phyloP scores from a whole-genome alignment of 306 rosid genomes.

The Mimosa bimucronata region DNA sequence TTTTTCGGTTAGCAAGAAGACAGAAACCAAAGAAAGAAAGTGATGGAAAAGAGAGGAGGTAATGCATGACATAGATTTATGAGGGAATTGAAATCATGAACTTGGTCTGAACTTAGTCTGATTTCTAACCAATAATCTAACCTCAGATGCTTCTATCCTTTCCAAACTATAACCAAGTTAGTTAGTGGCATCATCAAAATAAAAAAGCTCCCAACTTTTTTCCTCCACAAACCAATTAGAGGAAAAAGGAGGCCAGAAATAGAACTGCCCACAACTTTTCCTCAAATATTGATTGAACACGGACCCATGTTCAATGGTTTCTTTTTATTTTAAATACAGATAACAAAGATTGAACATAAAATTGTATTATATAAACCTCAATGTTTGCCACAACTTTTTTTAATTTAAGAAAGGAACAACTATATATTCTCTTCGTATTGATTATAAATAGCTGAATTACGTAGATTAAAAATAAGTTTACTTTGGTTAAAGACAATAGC shows the following conservation, averaged over 20 bases:
- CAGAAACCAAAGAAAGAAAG: background rate
- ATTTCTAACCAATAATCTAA: conserved; percentile 4
- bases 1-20: background rate
- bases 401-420: background rate
- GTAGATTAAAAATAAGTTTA: too few relatives aligned
- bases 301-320: background rate
- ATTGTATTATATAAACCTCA: background rate
- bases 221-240: background rate
- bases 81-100: background rate
- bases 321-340: background rate
- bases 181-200: background rate
- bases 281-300: background rate
- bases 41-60: background rate
- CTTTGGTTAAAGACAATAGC: too few relatives aligned
- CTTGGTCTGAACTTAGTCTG: background rate
- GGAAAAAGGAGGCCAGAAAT: background rate
- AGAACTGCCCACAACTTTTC: conserved; percentile 7
- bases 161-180: background rate
- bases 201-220: conserved; percentile 15
- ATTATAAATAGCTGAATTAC: too few relatives aligned
- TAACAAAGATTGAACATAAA: too few relatives aligned
- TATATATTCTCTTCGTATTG: background rate
- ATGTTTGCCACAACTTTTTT: background rate
- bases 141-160: background rate
- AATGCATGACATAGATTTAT: background rate